These are phyloP conservation scores for Tanacetum coccineum DNA, from an alignment of 129 eudicot genomes.

Conservation along the genomic window DNA sequence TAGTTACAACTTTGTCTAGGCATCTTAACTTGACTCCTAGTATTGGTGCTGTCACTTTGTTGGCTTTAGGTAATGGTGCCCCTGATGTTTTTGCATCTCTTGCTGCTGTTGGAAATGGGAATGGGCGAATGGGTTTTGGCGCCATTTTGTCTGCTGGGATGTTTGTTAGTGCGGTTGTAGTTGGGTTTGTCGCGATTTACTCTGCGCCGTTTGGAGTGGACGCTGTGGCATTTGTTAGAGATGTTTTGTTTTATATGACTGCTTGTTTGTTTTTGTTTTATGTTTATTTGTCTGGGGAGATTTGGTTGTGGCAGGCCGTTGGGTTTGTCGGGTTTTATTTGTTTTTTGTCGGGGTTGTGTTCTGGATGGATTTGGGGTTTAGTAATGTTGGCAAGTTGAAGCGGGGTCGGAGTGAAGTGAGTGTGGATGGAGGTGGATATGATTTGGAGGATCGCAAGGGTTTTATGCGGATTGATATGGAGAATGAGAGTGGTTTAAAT, in stretches of 20 bases:
- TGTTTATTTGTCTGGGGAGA: conserved; percentile 85
- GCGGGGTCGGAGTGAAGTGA: conserved; percentile 22
- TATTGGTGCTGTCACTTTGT: conserved; percentile 83
- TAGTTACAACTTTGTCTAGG: conserved; percentile 63
- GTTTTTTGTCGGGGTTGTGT: conserved; percentile 88
- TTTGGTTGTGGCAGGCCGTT: conserved; percentile 83
- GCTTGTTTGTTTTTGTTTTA: conserved; percentile 68
- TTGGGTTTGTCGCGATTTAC: conserved; percentile 81
- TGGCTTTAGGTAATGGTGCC: conserved; percentile 91
- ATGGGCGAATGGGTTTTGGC: conserved; percentile 76
- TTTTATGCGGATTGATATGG: conserved; percentile 37
- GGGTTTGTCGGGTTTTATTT: conserved; percentile 89
- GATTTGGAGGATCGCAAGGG: conserved; percentile 21
- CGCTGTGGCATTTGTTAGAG: conserved; percentile 72
- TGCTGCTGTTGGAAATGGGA: conserved; percentile 77
- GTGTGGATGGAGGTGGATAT: conserved; percentile 31
- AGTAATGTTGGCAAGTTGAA: conserved; percentile 24
- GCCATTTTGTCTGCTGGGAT: conserved; percentile 88
- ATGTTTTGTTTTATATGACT: conserved; percentile 71
- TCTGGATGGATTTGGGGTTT: conserved; percentile 88
- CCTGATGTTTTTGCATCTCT: conserved; percentile 90
- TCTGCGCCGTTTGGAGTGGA: conserved; percentile 76
- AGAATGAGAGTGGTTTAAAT: conserved; percentile 31
- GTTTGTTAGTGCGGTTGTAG: conserved; percentile 80
- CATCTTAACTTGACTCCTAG: conserved; percentile 54